Evolutionary conservation across 2,329 filamentous ascomycete species (phyloP), one percentile per base, ranked within the genome.

Genomic region (Leptographium radiaticola): DNA sequence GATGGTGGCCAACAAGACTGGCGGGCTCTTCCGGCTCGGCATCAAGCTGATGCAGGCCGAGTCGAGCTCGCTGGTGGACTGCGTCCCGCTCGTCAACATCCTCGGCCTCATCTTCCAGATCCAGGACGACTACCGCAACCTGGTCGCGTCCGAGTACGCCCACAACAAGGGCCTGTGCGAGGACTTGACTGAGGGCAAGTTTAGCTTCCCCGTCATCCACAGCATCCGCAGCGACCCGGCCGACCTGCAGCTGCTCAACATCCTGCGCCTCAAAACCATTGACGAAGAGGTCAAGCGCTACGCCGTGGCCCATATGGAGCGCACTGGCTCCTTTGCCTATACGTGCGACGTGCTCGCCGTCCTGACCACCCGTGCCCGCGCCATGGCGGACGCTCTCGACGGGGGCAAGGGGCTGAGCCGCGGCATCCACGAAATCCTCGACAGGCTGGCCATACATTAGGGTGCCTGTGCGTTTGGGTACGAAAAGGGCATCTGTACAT

Each of bases 171-270:
- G 91, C 50, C 79, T 95, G 61, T 95, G 88, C 68, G 91, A 97
- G 72, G 93, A 97, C 69, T 71, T 97, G 62, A 96, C 89, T 1
- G 93, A 97, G 71, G 91, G 91, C 59, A 97, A 97, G 75, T 96
- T 96, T 72, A 91, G 86, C 31, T 96, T 96, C 66, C 89, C 90
- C 43, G 84, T 97, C 63, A 95, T 97, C 63, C 91, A 97, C 71
- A 86, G 86, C 66, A 94, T 97, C 61, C 86, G 87, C 56, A 73
- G 84, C 56, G 80, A 89, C 65, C 87, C 80, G 18, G 70, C 72
- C 34, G 87, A 89, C 65, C 74, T 86, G 60, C 84, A 94, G 63
- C 78, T 98, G 53, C 79, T 96, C 67, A 95, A 93, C 65, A 96
- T 97, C 54, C 75, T 97, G 44, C 88, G 88, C 69, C 90, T 96